Percentiles rank a stretch among this genome's conserved stretches.
Evolutionary conservation across 176 grass and related monocot genomes (phyloP).

Genomic region (Otatea glauca): DNA sequence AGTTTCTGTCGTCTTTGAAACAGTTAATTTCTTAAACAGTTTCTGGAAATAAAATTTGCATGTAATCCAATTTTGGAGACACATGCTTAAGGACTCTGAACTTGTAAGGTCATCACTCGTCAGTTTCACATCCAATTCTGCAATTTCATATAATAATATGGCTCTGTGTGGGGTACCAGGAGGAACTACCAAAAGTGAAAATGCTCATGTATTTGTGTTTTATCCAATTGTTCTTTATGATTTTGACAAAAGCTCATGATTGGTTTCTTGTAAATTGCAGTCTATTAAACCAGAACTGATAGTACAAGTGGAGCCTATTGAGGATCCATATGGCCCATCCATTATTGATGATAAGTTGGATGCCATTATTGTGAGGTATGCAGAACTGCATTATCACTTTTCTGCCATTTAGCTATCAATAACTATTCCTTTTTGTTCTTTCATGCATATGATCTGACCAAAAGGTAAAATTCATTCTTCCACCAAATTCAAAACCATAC

Average conservation of each 20-base stretch:
- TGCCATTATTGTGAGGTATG: conserved; percentile 73
- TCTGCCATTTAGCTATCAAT: conserved; percentile 22
- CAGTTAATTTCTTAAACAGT: not conserved
- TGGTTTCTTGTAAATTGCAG: conserved; percentile 40
- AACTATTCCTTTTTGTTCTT: conserved; percentile 22
- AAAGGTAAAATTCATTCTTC: not conserved
- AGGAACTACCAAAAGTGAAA: conserved; percentile 3
- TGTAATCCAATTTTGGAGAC: not conserved
- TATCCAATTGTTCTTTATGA: not conserved
- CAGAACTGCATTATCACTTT: not conserved
- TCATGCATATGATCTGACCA: conserved; percentile 18
- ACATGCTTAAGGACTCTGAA: not conserved
- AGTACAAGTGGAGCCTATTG: conserved; percentile 73
- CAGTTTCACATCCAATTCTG: conserved; percentile 9
- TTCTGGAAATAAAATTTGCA: conserved; percentile 3
- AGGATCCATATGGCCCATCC: conserved; percentile 71
- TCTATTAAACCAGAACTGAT: conserved; percentile 62
- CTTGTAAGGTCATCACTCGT: conserved; percentile 9
- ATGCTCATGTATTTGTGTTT: conserved; percentile 6
- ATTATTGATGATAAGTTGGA: conserved; percentile 66
- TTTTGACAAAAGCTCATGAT: conserved; percentile 35
- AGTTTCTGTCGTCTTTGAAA: not conserved
- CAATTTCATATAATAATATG: conserved; percentile 18
- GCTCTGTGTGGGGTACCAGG: not conserved
- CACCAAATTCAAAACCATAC: not conserved